phyloP scores from a whole-genome alignment of 495 filamentous ascomycete species.

The Beverwykella pulmonaria region DNA sequence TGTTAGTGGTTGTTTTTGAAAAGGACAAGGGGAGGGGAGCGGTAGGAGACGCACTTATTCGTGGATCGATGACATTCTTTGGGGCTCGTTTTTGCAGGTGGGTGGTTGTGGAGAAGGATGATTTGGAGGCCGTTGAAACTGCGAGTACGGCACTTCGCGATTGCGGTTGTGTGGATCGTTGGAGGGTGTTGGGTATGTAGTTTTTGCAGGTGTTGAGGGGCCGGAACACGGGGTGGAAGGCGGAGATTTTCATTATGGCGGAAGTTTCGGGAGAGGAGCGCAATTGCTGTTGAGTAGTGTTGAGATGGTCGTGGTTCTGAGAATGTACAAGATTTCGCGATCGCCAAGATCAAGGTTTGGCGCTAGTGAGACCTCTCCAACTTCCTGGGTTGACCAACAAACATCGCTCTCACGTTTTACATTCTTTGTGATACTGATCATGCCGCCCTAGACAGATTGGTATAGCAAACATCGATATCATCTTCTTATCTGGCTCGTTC shows the following conservation, averaged over 20 bases:
- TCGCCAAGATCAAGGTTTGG: conserved; percentile 5
- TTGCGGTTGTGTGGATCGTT: conserved; percentile 7
- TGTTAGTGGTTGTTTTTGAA: conserved; percentile 1
- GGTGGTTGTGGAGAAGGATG: conserved; percentile 29
- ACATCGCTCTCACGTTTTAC: too few species aligned
- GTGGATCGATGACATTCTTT: conserved; percentile 23
- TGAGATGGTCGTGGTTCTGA: neutral
- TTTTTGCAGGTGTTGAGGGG: conserved; percentile 1
- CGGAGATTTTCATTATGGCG: conserved; percentile 10
- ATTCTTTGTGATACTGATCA: too few species aligned
- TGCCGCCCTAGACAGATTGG: too few species aligned
- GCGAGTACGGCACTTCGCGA: neutral
- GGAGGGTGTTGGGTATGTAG: conserved; percentile 8
- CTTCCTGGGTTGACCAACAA: too few species aligned
- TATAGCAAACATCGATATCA: too few species aligned
- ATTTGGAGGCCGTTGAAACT: conserved; percentile 10
- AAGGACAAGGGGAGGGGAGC: conserved; percentile 2
- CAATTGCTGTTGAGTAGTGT: neutral
- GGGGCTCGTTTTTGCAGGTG: conserved; percentile 18
- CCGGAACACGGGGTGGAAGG: conserved; percentile 7
- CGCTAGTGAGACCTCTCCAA: neutral
- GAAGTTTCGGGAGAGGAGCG: neutral
- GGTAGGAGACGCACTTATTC: conserved; percentile 31
- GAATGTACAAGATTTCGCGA: neutral
- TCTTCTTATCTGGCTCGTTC: too few species aligned